Evolutionary conservation across 2,329 filamentous ascomycete species (phyloP), one percentile per base, ranked within the genome.

Genomic region (Ascochyta fabae): DNA sequence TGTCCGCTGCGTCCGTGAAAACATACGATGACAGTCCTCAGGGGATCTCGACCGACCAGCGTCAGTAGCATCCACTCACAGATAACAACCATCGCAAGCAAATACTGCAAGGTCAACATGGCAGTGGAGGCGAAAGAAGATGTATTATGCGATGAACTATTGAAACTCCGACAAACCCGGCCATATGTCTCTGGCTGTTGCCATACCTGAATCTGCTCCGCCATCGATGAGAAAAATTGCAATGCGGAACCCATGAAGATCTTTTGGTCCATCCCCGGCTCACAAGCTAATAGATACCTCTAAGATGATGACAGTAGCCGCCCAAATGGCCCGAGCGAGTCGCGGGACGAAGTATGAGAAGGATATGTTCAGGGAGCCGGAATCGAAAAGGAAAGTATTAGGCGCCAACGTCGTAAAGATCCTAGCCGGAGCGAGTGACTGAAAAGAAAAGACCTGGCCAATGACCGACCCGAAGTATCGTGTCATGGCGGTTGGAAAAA

Each of bases 221-320:
- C 58, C 61, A 66, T 69, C 53, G 62, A 69, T 66, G 60, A 59
- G 49, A 68, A 64, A 62, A 66, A 35, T 62, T 70, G 46, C 54
- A 50, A 53, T 60, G 62, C 51, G 64, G 61, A 67, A 62, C 53
- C 59, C 65, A 57, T 62, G 58, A 58, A 69, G 24, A 68, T 72
- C 44, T 55, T 61, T 59, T 58, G 36, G 48, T 43, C 43, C 38
- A 43, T 54, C 58, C 49, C 48, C 51, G 43, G 46, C 53, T 62
- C 62, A 70, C 53, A 67, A 69, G 53, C 50, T 69, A 69, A 62
- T 35, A 71, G 40, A 71, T 72, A 63, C 60, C 59, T 55, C 47
- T 65, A 66, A 65, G 56, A 67, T 64, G 53, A 58, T 66, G 53
- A 53, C 59, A 59, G 46, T 54, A 62, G 59, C 49, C 58, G 52